phyloP scores from a whole-genome alignment of 495 filamentous ascomycete species.

The Xylaria curta region DNA sequence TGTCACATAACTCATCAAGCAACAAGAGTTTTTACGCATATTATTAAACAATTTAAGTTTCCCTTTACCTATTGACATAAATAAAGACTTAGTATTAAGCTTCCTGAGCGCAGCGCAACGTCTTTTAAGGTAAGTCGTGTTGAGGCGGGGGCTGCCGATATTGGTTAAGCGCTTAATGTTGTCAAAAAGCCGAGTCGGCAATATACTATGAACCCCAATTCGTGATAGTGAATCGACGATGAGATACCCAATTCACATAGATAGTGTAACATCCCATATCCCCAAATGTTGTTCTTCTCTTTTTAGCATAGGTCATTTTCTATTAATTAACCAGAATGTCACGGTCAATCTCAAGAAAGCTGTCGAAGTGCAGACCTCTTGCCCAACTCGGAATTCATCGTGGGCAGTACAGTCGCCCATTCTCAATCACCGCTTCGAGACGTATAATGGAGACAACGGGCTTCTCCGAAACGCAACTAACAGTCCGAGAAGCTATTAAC shows the following conservation, averaged over 20 bases:
- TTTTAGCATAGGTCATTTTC: not conserved
- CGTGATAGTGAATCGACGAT: not conserved
- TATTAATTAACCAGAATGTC: not conserved
- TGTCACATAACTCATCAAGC: too few species aligned
- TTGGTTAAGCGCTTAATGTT: not conserved
- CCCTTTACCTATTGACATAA: too few species aligned
- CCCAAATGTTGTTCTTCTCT: not conserved
- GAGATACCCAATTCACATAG: not conserved
- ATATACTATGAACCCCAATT: not conserved
- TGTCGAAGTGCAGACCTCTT: not conserved
- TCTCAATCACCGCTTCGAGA: not conserved
- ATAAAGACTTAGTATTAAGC: too few species aligned
- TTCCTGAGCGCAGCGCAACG: too few species aligned
- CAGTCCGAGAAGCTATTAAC: conserved; percentile 72
- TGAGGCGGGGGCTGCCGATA: not conserved
- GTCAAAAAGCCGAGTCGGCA: not conserved
- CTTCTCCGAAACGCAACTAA: conserved; percentile 74
- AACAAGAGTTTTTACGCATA: too few species aligned
- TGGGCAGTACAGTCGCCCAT: not conserved
- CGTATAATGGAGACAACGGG: conserved; percentile 69
- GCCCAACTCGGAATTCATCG: not conserved
- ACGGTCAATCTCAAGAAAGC: not conserved
- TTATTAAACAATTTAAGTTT: too few species aligned
- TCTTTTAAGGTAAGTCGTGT: too few species aligned
- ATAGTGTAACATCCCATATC: not conserved